Conservation (phyloP, 208 protist genomes). For the Trypanosoma melophagium region DNA sequence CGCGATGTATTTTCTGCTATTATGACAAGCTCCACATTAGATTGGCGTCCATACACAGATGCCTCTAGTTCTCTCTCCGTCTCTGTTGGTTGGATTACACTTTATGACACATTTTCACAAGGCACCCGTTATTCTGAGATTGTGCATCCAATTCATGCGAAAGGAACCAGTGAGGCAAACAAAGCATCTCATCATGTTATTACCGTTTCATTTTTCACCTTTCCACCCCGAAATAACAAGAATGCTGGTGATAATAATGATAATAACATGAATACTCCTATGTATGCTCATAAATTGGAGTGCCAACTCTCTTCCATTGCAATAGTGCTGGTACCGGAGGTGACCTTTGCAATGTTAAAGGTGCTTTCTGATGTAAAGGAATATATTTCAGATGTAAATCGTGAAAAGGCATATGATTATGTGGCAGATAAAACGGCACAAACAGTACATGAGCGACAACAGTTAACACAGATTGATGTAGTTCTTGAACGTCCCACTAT, state of each 20-base stretch:
- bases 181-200: slow-evolving; percentile 6
- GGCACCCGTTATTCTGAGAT: slow-evolving; percentile 50
- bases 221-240: background rate
- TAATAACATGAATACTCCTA: background rate
- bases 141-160: slow-evolving; percentile 36
- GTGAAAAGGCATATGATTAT: slow-evolving; percentile 69
- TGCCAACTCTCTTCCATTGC: slow-evolving; percentile 51
- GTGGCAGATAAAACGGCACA: slow-evolving; percentile 38
- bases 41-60: slow-evolving; percentile 37
- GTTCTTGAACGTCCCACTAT: slow-evolving; percentile 54
- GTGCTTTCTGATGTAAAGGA: slow-evolving; percentile 46
- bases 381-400: slow-evolving; percentile 68
- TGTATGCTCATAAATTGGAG: slow-evolving; percentile 48
- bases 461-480: slow-evolving; percentile 67
- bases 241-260: slow-evolving; percentile 8
- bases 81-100: slow-evolving; percentile 50
- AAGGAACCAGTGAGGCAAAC: background rate
- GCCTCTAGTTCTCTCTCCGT: slow-evolving; percentile 34
- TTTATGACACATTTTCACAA: slow-evolving; percentile 43
- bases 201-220: slow-evolving; percentile 13
- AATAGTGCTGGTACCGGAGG: slow-evolving; percentile 63
- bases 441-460: slow-evolving; percentile 17
- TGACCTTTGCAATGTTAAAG: slow-evolving; percentile 45
- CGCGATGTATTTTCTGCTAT: slow-evolving; percentile 45
- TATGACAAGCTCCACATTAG: slow-evolving; percentile 28